Percentiles rank a stretch among this genome's conserved stretches.
Conservation (phyloP, 208 protist genomes). For the Vickermania ingenoplastis region DNA sequence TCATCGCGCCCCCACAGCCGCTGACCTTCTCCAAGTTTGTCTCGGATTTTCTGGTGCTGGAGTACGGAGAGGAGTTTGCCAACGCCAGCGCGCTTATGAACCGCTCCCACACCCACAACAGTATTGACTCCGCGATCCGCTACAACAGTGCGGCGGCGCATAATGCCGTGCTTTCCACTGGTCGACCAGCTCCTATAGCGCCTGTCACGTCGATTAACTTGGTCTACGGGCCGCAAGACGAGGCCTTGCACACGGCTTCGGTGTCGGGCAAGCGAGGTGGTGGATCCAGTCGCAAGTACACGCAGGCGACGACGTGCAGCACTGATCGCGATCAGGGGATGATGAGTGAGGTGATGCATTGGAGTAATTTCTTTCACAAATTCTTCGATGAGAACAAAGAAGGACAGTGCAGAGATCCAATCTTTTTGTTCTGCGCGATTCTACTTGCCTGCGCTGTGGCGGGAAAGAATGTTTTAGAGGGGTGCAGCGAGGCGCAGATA, state of each 20-base stretch:
- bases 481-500: slow-evolving; percentile 16
- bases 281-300: not conserved
- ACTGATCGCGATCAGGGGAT: slow-evolving; percentile 1
- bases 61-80: not conserved
- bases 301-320: not conserved
- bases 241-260: slow-evolving; percentile 10
- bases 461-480: slow-evolving; percentile 12
- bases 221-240: slow-evolving; percentile 27
- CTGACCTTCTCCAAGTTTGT: slow-evolving; percentile 19
- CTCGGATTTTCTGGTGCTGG: slow-evolving; percentile 8
- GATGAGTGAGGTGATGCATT: slow-evolving; percentile 21
- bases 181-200: slow-evolving; percentile 17
- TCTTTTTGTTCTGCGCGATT: slow-evolving; percentile 24
- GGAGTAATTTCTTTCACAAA: slow-evolving; percentile 23
- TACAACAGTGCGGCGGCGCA: not conserved
- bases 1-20: slow-evolving; percentile 8
- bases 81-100: not conserved
- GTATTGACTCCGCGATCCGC: not conserved
- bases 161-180: slow-evolving; percentile 11
- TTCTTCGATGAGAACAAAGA: slow-evolving; percentile 28
- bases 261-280: not conserved
- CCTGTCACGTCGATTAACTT: slow-evolving; percentile 25
- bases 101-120: not conserved
- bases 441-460: slow-evolving; percentile 28
- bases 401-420: slow-evolving; percentile 24